Conservation (phyloP, 2,329 filamentous ascomycete genomes). For the Nannizziopsis barbatae region DNA sequence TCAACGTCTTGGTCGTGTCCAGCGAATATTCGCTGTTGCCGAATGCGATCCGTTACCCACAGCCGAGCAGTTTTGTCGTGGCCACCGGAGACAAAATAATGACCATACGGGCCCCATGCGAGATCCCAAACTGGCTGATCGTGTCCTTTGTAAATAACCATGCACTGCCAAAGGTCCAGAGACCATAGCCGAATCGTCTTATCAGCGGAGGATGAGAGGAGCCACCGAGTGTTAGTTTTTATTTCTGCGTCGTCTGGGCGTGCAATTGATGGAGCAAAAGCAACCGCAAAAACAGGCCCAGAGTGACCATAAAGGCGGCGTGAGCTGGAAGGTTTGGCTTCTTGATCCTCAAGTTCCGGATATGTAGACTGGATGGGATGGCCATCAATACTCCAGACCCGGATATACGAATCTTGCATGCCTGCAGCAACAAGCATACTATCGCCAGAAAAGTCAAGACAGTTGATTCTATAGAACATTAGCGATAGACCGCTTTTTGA, state of each 20-base stretch:
- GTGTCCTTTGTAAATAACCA: constrained; percentile 90
- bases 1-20: constrained; percentile 93
- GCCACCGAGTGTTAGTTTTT: constrained; percentile 56
- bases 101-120: constrained; percentile 81
- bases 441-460: constrained; percentile 90
- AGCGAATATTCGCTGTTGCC: constrained; percentile 74
- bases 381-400: constrained; percentile 84
- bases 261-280: constrained; percentile 65
- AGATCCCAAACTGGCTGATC: constrained; percentile 81
- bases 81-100: constrained; percentile 83
- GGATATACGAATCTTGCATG: constrained; percentile 88
- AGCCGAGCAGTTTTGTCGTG: constrained; percentile 84
- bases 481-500: constrained; percentile 14
- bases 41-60: constrained; percentile 88
- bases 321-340: constrained; percentile 56
- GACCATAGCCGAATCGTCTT: constrained; percentile 87
- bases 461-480: constrained; percentile 56
- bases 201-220: constrained; percentile 80
- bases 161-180: constrained; percentile 77
- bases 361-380: constrained; percentile 62
- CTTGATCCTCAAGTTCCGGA: constrained; percentile 42
- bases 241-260: constrained; percentile 40
- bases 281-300: constrained; percentile 75
- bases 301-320: constrained; percentile 74
- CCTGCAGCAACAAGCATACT: constrained; percentile 76